Base-by-base conservation (phyloP, 805 yeast species). In the Candida corydali region DNA sequence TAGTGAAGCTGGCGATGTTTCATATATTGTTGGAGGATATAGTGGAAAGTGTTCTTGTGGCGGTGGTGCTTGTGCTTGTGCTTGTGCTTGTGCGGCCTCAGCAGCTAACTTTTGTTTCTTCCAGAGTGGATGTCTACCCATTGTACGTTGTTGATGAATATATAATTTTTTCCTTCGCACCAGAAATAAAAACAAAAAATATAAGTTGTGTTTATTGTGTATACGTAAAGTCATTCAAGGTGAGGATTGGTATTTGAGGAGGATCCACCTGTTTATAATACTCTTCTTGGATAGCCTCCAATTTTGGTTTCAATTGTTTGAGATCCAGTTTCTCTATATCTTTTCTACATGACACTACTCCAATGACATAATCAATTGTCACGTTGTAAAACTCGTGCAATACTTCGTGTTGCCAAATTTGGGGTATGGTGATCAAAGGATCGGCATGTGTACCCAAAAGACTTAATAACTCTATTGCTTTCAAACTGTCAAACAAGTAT, bases 351-450 rank as follows among this genome's bases (percentile, higher is more conserved):
- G 68, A 65, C 36, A 88, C 67, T 28, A 87, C 72, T 10, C 80
- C 79, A 30, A 74, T 75, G 29, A 89, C 69, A 50, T 87, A 75
- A 34, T 76, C 81, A 6, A 81, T 61, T 0, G 95, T 88, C 40
- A 89, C 80, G 54, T 86, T 88, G 62, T 86, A 80, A 63, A 81
- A 87, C 27, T 73, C 73, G 9, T 66, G 65, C 36, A 87, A 63
- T 26, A 84, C 73, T 29, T 73, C 76, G 37, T 50, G 57, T 49
- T 68, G 69, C 80, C 88, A 84, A 38, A 75, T 68, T 18, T 58
- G 62, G 2, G 71, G 69, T 9, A 65, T 59, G 12, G 48, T 47
- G 17, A 46, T 52, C 41, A 47, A 34, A 7, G 68, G 61, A 29
- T 63, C 54, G n/a, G 55, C 64, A 46, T 67, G 61, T 3, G 65